These are phyloP conservation scores for Alternaria conjuncta DNA, from an alignment of 2,329 filamentous ascomycete genomes.

Conservation along the genomic window DNA sequence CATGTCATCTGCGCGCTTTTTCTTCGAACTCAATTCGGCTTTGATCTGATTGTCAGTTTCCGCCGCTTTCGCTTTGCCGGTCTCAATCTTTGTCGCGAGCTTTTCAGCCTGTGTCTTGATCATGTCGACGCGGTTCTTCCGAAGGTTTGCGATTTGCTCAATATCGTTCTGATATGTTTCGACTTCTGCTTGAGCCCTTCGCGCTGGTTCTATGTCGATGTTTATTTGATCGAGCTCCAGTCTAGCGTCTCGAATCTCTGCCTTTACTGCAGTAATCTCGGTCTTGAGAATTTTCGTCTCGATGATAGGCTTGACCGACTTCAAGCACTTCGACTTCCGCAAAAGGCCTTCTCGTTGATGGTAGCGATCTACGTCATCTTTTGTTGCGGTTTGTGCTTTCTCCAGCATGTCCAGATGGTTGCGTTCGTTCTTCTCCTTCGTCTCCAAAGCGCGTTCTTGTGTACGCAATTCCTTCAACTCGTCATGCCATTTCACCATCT, in stretches of 20 bases:
- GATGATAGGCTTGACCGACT: conserved; percentile 69
- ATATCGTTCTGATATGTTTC: conserved; percentile 68
- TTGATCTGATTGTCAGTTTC: conserved; percentile 51
- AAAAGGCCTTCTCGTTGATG: conserved; percentile 74
- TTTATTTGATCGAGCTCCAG: conserved; percentile 67
- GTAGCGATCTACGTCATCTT: conserved; percentile 82
- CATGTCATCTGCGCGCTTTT: conserved; percentile 43
- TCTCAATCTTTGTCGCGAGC: conserved; percentile 42
- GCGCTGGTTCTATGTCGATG: conserved; percentile 67
- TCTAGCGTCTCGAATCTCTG: conserved; percentile 61
- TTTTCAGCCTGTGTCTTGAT: conserved; percentile 61
- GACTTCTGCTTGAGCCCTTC: conserved; percentile 73
- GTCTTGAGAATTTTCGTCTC: conserved; percentile 65
- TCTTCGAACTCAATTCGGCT: conserved; percentile 53
- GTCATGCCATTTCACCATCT: conserved; percentile 81
- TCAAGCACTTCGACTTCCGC: conserved; percentile 68
- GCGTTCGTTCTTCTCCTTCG: conserved; percentile 63
- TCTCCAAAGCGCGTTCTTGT: conserved; percentile 69
- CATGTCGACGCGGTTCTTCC: conserved; percentile 61
- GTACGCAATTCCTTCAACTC: conserved; percentile 73
- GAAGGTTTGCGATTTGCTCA: conserved; percentile 61
- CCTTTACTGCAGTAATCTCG: conserved; percentile 61
- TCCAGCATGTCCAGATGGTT: conserved; percentile 73
- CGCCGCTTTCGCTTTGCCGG: conserved; percentile 48
- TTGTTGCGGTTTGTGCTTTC: conserved; percentile 73